Percentiles rank a stretch among this genome's conserved stretches.
Evolutionary conservation across 805 yeast species (phyloP).

Genomic region (Myxozyma melibiosi): DNA sequence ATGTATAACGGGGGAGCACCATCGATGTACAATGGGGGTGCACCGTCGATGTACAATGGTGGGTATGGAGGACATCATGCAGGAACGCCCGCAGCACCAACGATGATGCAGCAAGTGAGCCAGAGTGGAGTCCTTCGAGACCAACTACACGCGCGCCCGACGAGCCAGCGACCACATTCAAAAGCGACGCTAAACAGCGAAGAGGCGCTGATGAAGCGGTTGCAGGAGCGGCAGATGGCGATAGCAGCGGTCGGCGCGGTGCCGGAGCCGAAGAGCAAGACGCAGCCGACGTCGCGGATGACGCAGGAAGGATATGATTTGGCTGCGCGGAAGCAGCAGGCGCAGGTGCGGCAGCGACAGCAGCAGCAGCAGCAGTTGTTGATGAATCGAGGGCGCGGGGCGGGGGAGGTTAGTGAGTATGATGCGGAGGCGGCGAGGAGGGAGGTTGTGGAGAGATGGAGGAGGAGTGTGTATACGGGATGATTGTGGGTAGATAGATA

Average conservation of each 20-base stretch:
- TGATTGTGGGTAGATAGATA: background rate
- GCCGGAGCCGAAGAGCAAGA: background rate
- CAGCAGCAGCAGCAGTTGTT: constrained; percentile 2
- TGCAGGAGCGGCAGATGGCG: constrained; percentile 11
- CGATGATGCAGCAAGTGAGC: background rate
- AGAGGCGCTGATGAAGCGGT: constrained; percentile 16
- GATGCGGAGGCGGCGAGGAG: constrained; percentile 1
- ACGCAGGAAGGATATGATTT: constrained; percentile 18
- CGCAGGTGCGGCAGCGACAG: background rate
- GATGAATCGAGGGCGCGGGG: background rate
- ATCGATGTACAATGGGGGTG: background rate
- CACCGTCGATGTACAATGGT: background rate
- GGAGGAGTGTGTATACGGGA: constrained; percentile 18
- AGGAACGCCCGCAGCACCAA: background rate
- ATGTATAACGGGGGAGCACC: background rate
- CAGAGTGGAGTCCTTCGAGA: constrained; percentile 16
- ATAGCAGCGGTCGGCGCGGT: background rate
- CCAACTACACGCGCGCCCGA: background rate
- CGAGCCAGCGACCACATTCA: background rate
- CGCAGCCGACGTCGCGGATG: constrained; percentile 9
- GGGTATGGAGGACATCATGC: background rate
- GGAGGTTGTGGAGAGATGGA: constrained; percentile 26
- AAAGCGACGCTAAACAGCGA: constrained; percentile 17
- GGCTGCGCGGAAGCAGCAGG: constrained; percentile 4
- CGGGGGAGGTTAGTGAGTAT: background rate